Percentiles rank a stretch among this genome's conserved stretches.
Conservation (phyloP, 768 basidiomycete genomes). For the Omphalotus guepiniiformis region DNA sequence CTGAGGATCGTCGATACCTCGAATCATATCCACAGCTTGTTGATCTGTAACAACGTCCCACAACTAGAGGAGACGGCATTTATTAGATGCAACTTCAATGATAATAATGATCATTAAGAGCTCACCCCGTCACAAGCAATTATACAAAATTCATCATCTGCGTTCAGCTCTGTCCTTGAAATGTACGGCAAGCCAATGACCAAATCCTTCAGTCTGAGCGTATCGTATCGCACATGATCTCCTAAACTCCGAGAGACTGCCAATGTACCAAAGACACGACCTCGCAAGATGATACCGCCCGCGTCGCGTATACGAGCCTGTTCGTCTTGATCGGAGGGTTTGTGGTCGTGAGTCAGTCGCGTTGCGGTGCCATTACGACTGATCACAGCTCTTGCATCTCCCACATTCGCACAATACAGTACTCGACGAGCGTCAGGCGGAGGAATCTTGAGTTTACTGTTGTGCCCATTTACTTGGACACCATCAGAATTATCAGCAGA, state of each 20-base stretch:
- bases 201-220: constrained; percentile 74
- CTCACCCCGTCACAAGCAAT: constrained; percentile 79
- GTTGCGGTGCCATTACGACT: constrained; percentile 67
- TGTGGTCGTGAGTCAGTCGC: constrained; percentile 77
- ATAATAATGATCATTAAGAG: constrained; percentile 11
- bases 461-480: constrained; percentile 36
- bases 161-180: constrained; percentile 64
- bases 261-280: constrained; percentile 75
- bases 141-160: constrained; percentile 70
- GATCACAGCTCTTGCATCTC: constrained; percentile 72
- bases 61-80: constrained; percentile 37
- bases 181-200: constrained; percentile 82
- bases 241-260: constrained; percentile 77
- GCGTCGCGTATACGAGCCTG: constrained; percentile 77
- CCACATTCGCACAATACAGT: constrained; percentile 75
- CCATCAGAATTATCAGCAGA: constrained; percentile 33
- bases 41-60: constrained; percentile 80
- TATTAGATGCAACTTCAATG: constrained; percentile 1
- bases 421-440: constrained; percentile 44
- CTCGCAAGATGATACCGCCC: constrained; percentile 80
- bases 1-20: constrained; percentile 50
- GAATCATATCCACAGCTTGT: constrained; percentile 62
- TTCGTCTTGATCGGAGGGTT: constrained; percentile 73
- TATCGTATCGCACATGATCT: constrained; percentile 34
- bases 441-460: constrained; percentile 32